Base-by-base conservation (phyloP, 371 early-diverging fungal species). In the Mortierella sp. region DNA sequence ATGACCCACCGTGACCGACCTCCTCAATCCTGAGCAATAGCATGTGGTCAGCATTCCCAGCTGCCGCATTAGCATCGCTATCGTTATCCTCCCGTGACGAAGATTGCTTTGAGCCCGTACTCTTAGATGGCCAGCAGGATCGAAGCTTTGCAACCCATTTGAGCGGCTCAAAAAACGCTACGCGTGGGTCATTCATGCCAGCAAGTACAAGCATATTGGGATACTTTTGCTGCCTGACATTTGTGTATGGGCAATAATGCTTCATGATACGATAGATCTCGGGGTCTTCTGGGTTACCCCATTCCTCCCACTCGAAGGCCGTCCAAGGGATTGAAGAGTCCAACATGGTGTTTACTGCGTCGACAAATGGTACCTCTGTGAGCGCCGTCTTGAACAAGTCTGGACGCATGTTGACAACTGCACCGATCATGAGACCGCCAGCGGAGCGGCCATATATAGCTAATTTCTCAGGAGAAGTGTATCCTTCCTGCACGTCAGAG, bases 161-260 rank as follows among this genome's bases (percentile, higher is more conserved):
- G 53, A 86, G 69, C 2, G 91, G 92, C 66, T 91, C 92, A 55
- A 81, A 73, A 60, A 68, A 83, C 23, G 81, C 68, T n/a, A 92
- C 92, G 4, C 92, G 84, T 4, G 89, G 91, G 64, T 92, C 91
- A 59, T 89, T 90, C 77, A 91, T 66, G 7, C 92, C 91, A 26
- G 85, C 89, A 34, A 87, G 82, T 47, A 91, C 84, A 29, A 92
- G 78, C 71, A 91, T 56, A 63, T 90, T 83, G 47, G 91, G 91
- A 64, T 84, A 86, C 66, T 66, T 65, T 31, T 76, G 70, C 2
- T 61, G 68, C 17, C 60, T 43, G 26, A 84, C 68, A 28, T 85
- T 85, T 34, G 72, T 70, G 57, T 85, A 84, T 0, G 84, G 89
- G 43, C 89, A 88, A 47, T 88, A 88, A 5, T 72, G 66, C 23